Evolutionary conservation across 2,329 filamentous ascomycete genomes (phyloP), one percentile per base, ranked within the genome.

Genomic region (Aspergillus niger): DNA sequence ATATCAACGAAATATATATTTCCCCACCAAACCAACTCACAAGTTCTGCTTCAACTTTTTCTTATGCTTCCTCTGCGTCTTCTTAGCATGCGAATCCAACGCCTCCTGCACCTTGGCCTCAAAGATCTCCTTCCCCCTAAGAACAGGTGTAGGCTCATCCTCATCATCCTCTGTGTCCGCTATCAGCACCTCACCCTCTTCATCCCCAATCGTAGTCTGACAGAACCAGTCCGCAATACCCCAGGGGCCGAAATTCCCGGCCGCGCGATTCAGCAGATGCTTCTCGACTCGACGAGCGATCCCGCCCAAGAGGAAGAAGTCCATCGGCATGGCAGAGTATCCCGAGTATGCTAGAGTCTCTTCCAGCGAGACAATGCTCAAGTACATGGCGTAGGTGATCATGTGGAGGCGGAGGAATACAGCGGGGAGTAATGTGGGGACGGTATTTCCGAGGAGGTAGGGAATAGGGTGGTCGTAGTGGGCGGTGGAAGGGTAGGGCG

Each of bases 311-410:
- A 88, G 72, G 67, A 88, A 79, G 65, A 87, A 85, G 7, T 78
- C 83, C 2, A 83, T 85, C 2, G 85, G 85, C 57, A 87, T 75
- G 1, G 83, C 75, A 2, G 80, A 82, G 72, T 88, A 88, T 1
- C 85, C 86, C 1, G 82, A 86, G 70, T 84, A 85, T 1, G 84
- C 80, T 64, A 87, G 85, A 0, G 84, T 80, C 62, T 87, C 85
- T 65, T 88, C 84, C 0, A 88, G 70, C n/a, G 83, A 86, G 59
- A 84, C 76, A 22, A 85, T 60, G 0, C 79, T 74, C 17, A 86
- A 72, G 59, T 86, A 82, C 28, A 86, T 64, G 43, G 86, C 76
- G 74, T 83, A 88, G 3, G 85, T 86, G 59, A 87, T 75, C 55
- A 87, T 81, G 70, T 88, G 86, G 74, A 86, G 85, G 59, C 85